phyloP scores from a whole-genome alignment of 345 rosid genomes.

The Carallia pectinifolia region DNA sequence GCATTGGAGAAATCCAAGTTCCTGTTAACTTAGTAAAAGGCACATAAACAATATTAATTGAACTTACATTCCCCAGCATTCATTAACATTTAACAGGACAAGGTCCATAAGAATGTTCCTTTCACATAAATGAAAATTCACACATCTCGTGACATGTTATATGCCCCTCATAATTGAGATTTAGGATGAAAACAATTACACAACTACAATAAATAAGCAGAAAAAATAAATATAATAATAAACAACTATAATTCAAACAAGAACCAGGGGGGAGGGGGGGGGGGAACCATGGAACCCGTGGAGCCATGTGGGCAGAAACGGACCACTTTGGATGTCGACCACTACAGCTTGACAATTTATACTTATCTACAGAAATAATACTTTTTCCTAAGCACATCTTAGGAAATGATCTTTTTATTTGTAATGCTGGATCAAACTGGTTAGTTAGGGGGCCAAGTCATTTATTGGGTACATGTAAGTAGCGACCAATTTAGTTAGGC shows the following conservation, averaged over 20 bases:
- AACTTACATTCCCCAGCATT: constrained; percentile 2
- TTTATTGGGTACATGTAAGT: constrained; percentile 46
- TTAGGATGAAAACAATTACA: not conserved
- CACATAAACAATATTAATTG: not conserved
- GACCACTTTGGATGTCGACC: constrained; percentile 26
- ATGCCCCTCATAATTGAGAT: constrained; percentile 8
- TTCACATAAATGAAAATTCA: not conserved
- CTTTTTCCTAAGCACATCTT: not conserved
- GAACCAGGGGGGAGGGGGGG: not conserved
- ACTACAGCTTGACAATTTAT: constrained; percentile 20
- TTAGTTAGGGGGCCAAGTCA: constrained; percentile 39
- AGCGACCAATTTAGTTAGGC: constrained; percentile 48
- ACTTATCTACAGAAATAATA: not conserved
- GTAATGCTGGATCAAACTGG: constrained; percentile 25
- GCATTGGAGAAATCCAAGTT: not conserved
- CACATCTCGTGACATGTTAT: not conserved
- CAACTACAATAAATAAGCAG: not conserved
- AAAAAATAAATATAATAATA: not conserved
- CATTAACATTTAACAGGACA: not conserved
- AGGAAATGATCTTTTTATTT: not conserved
- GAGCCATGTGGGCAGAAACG: constrained; percentile 27
- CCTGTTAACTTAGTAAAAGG: not conserved
- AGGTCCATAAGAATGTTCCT: not conserved
- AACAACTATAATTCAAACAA: not conserved
- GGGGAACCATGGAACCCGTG: constrained; percentile 19